These are phyloP conservation scores for Malus domestica DNA, from an alignment of 306 rosid genomes.

Conservation along the genomic window ASM211411v1 NC_041790.1:5439501-5440000, in stretches of 20 bases:
- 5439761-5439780: background rate
- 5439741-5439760: no score
- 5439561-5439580: background rate
- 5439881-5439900: no score
- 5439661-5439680: background rate
- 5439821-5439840: constrained; percentile 9
- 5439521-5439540: background rate
- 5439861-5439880: no score
- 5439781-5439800: background rate
- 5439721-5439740: background rate
- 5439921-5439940: no score
- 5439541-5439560: background rate
- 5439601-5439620: constrained; percentile 1
- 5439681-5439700: constrained; percentile 8
- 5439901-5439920: no score
- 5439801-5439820: constrained; percentile 8
- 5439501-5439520: background rate
- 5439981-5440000: no score
- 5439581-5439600: background rate
- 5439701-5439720: background rate
- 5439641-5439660: background rate
- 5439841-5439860: background rate
- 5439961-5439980: no score
- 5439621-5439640: background rate
- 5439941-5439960: no score